Evolutionary conservation across 768 basidiomycete genomes (phyloP), one percentile per base, ranked within the genome.

Genomic region (Podaxis sp.): DNA sequence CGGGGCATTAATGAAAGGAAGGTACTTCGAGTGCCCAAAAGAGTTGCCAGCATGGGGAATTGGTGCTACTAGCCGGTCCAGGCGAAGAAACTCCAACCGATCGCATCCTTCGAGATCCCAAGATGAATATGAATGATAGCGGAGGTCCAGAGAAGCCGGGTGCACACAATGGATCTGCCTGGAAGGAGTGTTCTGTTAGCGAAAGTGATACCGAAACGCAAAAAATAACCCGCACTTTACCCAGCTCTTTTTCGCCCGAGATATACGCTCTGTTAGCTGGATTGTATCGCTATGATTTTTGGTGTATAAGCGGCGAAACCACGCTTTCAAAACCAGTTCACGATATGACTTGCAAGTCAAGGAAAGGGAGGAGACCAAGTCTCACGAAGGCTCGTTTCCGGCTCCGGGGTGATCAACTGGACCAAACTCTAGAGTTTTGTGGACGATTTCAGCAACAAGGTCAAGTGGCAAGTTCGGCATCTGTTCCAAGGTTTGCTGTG

Each of bases 391-490:
- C 23, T 62, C 59, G 11, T n/a, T 58, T 3, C 47, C 47, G 9
- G 32, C 7, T 21, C 48, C 56, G 13, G 52, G 48, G 25, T 16
- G 37, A 5, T 57, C n/a, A 11, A 32, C n/a, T 16, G 38, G n/a
- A 44, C 1, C 1, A 48, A 54, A 21, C 25, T 52, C 57, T 14
- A 73, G 64, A 27, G 72, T 42, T 52, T 63, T 57, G 1, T 57
- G 55, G n/a, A 74, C 62, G 14, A 77, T 73, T 64, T 76, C 72
- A 46, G 65, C 61, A 23, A 75, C 61, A 47, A 77, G 70, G 68
- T 77, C 76, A 25, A 64, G 62, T 50, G 76, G 76, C 44, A 76
- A 55, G 23, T 23, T 23, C 10, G 47, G 25, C 47, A 48, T 48
- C 5, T 18, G 16, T 44, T 18, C 16, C 47, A 14, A 10, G 32